Conservation (phyloP, 148 eudicot species). For the Chenopodium quinoa region DNA sequence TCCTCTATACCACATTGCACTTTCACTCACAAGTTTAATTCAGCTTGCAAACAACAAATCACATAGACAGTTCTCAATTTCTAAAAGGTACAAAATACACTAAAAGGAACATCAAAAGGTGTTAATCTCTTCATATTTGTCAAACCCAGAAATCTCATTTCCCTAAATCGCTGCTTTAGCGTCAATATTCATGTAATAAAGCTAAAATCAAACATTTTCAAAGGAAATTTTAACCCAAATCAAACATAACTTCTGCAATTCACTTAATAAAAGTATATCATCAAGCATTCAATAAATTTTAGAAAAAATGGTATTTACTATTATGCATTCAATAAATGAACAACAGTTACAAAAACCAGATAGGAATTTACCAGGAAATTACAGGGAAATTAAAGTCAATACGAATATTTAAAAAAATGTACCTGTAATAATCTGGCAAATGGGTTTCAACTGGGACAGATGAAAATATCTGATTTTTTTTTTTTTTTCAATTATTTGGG, state of each 20-base stretch:
- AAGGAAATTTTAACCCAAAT: background rate
- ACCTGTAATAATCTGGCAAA: constrained; percentile 5
- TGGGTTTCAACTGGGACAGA: background rate
- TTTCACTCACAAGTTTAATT: background rate
- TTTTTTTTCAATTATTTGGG: no score
- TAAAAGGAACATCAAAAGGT: background rate
- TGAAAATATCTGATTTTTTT: background rate
- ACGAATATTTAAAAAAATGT: background rate
- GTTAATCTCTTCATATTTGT: background rate
- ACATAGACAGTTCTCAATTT: constrained; percentile 1
- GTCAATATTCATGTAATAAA: background rate
- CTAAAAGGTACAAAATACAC: background rate
- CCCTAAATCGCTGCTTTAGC: no score
- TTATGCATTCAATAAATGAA: background rate
- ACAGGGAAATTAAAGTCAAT: background rate
- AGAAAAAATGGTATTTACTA: background rate
- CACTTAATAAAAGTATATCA: background rate
- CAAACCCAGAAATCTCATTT: background rate
- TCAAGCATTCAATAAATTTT: background rate
- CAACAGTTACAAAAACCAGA: constrained; percentile 5
- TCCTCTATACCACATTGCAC: background rate
- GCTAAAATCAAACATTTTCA: background rate
- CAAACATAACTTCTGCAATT: background rate
- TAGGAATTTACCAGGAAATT: background rate
- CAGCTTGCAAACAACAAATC: background rate